Base-by-base conservation (phyloP, 208 protist species). In the Angomonas ambiguus region DNA sequence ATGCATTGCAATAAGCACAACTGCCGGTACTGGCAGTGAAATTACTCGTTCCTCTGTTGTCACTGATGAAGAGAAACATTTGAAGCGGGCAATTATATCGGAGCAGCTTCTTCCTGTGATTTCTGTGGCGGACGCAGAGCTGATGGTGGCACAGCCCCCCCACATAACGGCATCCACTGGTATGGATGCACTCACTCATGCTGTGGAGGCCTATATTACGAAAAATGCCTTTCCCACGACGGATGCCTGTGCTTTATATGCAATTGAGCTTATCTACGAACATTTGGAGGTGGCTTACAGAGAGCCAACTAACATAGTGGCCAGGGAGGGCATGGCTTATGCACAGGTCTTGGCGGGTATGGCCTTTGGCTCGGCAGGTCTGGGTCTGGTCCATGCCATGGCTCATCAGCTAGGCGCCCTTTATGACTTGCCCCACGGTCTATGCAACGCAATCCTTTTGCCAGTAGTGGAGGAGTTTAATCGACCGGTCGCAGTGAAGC, bases 151-250 rank as follows among this genome's bases (percentile, higher is more conserved):
- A 58, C 74, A 91, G 73, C 45, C 20, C 45, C 91, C 93, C 8
- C 79, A 80, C 35, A 72, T 96, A 27, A 88, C 88, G 25, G 87
- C 93, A n/a, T 82, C 85, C n/a, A 95, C 90, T 38, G 93, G 93
- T 41, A 87, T 96, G 78, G 93, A 97, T 62, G 91, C 88, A 27
- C 83, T 96, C 28, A 92, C 85, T 34, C 93, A 97, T 71, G 81
- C 89, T 10, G 84, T 96, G 51, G 91, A 97, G 77, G 77, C 88
- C 18, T 96, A 95, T 67, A 71, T 82, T 31, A 85, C 80, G 18
- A 69, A 77, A 32, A 80, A 57, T 33, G 76, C 77, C 25, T 87
- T 79, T 22, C 74, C 69, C 51, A 74, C 87, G 67, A 90, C 90
- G 1, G 83, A 94, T 60, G 74, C 80, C 11, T 82, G 89, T 32